These are phyloP conservation scores for Filosporella fistucella DNA, from an alignment of 495 filamentous ascomycete genomes.

Conservation along the genomic window DNA sequence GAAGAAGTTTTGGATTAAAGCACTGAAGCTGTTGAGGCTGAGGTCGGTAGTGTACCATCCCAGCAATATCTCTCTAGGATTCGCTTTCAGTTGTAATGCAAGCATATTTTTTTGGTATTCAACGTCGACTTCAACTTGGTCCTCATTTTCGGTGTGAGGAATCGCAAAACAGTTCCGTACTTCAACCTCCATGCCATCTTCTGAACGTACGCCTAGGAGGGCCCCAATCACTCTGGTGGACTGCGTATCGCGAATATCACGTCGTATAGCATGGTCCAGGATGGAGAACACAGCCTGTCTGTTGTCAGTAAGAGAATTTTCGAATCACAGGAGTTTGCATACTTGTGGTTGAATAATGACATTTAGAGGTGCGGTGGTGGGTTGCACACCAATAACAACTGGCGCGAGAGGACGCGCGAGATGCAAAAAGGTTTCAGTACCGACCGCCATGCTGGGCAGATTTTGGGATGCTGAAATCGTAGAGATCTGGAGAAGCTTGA, in stretches of 20 bases:
- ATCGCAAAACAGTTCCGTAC: conserved; percentile 95
- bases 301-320: conserved; percentile 5
- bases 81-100: conserved; percentile 84
- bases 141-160: conserved; percentile 93
- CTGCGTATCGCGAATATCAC: conserved; percentile 61
- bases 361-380: conserved; percentile 81
- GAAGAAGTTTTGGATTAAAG: conserved; percentile 99
- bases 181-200: conserved; percentile 94
- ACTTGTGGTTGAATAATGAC: conserved; percentile 96
- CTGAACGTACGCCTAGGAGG: conserved; percentile 82
- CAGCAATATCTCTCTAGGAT: conserved; percentile 88
- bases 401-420: conserved; percentile 88
- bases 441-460: conserved; percentile 68
- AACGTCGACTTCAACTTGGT: conserved; percentile 99
- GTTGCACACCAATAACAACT: conserved; percentile 68
- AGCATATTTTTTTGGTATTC: conserved; percentile 99
- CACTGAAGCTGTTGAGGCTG: conserved; percentile 95
- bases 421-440: conserved; percentile 79
- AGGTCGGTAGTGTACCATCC: conserved; percentile 97
- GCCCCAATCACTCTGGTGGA: conserved; percentile 96
- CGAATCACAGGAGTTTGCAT: conserved; percentile 24
- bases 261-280: conserved; percentile 89
- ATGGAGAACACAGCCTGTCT: conserved; percentile 88
- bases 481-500: conserved; percentile 7
- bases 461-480: conserved; percentile 2